phyloP scores from a whole-genome alignment of 2,329 filamentous ascomycete genomes.

The Aureobasidium sp. region DNA sequence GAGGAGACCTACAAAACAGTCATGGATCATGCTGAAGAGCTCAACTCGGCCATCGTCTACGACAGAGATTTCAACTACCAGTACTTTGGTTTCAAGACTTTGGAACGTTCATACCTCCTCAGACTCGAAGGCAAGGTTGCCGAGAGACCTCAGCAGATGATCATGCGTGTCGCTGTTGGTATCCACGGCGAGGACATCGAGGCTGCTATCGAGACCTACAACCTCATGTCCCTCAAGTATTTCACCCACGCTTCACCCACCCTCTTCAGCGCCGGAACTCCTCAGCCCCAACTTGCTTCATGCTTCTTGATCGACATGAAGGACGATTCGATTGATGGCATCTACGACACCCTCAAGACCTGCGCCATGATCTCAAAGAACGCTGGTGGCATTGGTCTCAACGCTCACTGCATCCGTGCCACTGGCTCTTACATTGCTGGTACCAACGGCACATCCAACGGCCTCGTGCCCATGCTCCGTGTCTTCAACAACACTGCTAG shows the following conservation, averaged over 20 bases:
- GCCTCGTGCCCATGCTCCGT: slow-evolving; percentile 93
- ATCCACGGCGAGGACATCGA: slow-evolving; percentile 95
- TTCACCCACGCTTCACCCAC: slow-evolving; percentile 98
- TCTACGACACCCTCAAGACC: slow-evolving; percentile 98
- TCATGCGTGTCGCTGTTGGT: slow-evolving; percentile 97
- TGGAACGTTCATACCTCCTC: slow-evolving; percentile 94
- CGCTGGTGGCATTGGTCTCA: slow-evolving; percentile 94
- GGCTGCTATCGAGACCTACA: slow-evolving; percentile 93
- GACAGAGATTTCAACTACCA: slow-evolving; percentile 99
- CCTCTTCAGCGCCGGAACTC: slow-evolving; percentile 95
- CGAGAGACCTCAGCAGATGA: slow-evolving; percentile 97
- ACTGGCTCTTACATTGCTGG: slow-evolving; percentile 97
- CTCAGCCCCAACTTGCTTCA: slow-evolving; percentile 87
- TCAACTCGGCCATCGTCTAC: slow-evolving; percentile 98
- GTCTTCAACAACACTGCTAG: slow-evolving; percentile 99
- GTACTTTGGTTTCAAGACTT: slow-evolving; percentile 99
- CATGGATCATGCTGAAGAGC: slow-evolving; percentile 91
- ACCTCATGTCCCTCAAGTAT: slow-evolving; percentile 97
- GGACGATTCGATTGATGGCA: slow-evolving; percentile 97
- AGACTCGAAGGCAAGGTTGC: slow-evolving; percentile 94
- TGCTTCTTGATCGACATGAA: slow-evolving; percentile 99
- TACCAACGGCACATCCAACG: slow-evolving; percentile 97
- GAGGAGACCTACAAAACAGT: slow-evolving; percentile 84
- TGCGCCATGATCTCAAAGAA: slow-evolving; percentile 99
- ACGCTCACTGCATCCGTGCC: slow-evolving; percentile 91